Conservation (phyloP, 345 rosid genomes). For the Melaleuca alternifolia region DNA sequence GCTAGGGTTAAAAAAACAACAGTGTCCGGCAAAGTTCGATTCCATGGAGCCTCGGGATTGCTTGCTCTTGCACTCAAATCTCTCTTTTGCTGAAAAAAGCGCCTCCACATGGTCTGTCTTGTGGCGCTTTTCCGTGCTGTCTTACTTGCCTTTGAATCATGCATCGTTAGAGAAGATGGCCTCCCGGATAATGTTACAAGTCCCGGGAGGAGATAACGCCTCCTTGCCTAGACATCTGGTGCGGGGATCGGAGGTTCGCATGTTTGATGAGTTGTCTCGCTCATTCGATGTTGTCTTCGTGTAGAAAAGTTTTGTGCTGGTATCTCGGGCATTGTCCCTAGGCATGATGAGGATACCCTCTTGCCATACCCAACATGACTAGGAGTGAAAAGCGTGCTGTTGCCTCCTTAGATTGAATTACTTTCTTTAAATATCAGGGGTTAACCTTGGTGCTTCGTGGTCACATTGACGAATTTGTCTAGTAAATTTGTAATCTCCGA, state of each 20-base stretch:
- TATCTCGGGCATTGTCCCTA: not conserved
- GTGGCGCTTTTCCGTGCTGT: not conserved
- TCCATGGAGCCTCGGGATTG: not conserved
- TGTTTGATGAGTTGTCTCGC: not conserved
- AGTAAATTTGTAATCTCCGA: not conserved
- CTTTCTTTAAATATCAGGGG: not conserved
- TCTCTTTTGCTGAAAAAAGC: not conserved
- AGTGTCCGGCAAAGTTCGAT: not conserved
- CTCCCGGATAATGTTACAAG: not conserved
- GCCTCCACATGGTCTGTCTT: not conserved
- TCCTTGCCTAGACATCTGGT: not conserved
- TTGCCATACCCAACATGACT: not conserved
- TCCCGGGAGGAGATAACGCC: not conserved
- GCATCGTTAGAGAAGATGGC: not conserved
- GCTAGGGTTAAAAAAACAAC: not conserved
- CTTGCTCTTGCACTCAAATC: not conserved
- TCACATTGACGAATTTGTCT: not conserved
- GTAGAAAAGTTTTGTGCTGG: not conserved
- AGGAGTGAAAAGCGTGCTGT: not conserved
- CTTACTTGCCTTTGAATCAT: slow-evolving; percentile 7
- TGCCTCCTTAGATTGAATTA: not conserved
- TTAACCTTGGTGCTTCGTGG: not conserved
- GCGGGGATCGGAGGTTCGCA: not conserved
- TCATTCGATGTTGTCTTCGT: not conserved
- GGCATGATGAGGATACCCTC: not conserved